Evolutionary conservation across 78 protist species (phyloP), one percentile per base, ranked within the genome.

Genomic region (Dictyostelium purpureum): DNA sequence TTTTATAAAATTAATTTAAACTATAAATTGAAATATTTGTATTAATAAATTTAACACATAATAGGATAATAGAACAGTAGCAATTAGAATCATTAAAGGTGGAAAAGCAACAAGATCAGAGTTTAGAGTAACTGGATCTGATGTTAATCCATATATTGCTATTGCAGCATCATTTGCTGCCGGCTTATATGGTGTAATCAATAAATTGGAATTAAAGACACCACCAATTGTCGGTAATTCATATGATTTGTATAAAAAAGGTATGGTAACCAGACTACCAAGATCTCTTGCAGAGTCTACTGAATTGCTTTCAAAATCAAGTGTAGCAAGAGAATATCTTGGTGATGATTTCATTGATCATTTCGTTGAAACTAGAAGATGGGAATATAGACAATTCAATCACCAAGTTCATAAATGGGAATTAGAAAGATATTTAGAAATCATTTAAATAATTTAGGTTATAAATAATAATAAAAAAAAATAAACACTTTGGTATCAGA

Each of bases 261-360:
- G 95, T 28, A 5, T 52, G 2, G 89, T 89, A 0, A 1, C 33
- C 1, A 61, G 82, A 45, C 43, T 89, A 43, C 95, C 95, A 67
- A 79, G 88, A 56, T 43, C 87, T 21, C 80, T 77, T 0, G n/a
- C 49, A 1, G 95, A 90, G 24, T 67, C 87, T 1, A 78, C 90
- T 9, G 80, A 70, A 42, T 31, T 76, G 10, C 47, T 90, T 7
- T 70, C 87, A 11, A 79, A 90, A 57, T 77, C 88, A 43, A 73
- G 51, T 26, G 51, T 80, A 45, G 95, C 95, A 6, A 67, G 45
- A 31, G 95, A 90, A 43, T 18, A 74, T 7, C 45, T 90, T 26
- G 95, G 95, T 79, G 89, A 69, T 11, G 95, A 90, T n/a, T 90
- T 90, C 59, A 69, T 90, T 24, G 90, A 90, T n/a, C 95, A 90